Conservation (phyloP, 1,284 basidiomycete species). For the Xanthoconium separans region DNA sequence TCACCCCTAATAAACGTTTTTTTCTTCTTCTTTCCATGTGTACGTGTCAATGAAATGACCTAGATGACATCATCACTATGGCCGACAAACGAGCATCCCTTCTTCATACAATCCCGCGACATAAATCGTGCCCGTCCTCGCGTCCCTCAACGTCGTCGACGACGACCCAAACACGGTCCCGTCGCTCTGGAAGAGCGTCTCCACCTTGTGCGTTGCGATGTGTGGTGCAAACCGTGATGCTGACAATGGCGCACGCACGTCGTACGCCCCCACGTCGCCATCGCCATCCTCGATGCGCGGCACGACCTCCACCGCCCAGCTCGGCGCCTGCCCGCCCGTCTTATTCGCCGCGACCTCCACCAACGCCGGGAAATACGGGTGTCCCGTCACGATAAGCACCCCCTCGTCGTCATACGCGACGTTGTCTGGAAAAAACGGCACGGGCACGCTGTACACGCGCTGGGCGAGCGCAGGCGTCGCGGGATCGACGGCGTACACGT, state of each 20-base stretch:
- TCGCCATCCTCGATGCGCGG: too few species aligned
- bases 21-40: constrained; percentile 7
- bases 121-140: constrained; percentile 45
- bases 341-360: constrained; percentile 44
- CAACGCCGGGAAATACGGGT: constrained; percentile 59
- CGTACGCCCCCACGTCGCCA: constrained; percentile 39
- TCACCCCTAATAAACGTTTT: constrained; percentile 8
- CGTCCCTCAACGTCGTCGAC: constrained; percentile 50
- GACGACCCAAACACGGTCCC: constrained; percentile 53
- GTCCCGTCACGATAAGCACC: constrained; percentile 57
- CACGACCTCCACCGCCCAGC: constrained; percentile 47
- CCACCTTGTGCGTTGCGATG: constrained; percentile 40
- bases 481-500: constrained; percentile 49
- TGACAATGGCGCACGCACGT: constrained; percentile 45
- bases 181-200: constrained; percentile 65
- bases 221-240: constrained; percentile 40
- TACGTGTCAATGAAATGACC: constrained; percentile 9
- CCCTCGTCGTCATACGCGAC: constrained; percentile 48
- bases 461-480: not conserved
- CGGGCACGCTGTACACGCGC: constrained; percentile 34
- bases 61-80: constrained; percentile 9
- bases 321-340: constrained; percentile 40
- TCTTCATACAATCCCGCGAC: constrained; percentile 57
- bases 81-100: constrained; percentile 51
- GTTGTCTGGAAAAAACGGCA: constrained; percentile 66